Base-by-base conservation (phyloP, 2,329 filamentous ascomycete genomes). In the Zasmidium cellare region DNA sequence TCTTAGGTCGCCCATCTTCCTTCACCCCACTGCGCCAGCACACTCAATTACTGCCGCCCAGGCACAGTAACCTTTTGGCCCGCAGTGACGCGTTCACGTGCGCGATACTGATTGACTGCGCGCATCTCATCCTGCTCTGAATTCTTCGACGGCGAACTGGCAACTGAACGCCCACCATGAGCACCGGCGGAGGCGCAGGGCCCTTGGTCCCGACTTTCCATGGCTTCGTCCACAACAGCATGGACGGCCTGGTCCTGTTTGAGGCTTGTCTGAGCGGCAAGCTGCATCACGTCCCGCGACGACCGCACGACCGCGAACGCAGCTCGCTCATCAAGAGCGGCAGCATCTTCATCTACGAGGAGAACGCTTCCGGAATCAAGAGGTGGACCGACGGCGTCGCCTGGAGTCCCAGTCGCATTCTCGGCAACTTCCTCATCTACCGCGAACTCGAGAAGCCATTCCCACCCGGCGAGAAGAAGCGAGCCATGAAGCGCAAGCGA, bases 381-480 rank as follows among this genome's bases (percentile, higher is more conserved):
- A 83, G 92, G 56, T 97, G 92, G 92, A 96, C 92, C 0, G 92
- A 97, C 66, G 92, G 92, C 14, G 85, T 93, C 11, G 87, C 88
- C 6, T 97, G 92, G 92, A 96, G 90, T 66, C 92, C 92, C 0
- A 96, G 88, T 73, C 87, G 89, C 16, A 93, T 96, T 49, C 80
- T 93, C 49, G 88, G 88, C 58, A 94, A 94, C 71, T 96, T 91
- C 67, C 82, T 96, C 46, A 84, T 96, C 65, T 96, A 96, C 69
- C 86, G 91, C 25, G 90, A 96, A 72, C 82, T 96, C 46, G 84
- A 89, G 62, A 86, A 88, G 67, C 86, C 88, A 0, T 92, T 92
- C 65, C 86, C 88, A 1, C 88, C 90, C 0, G 90, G 90, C 6
- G 89, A 93, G 77, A 94, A 93, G 81, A 94, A 94, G 74, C 82